Evolutionary conservation across 176 grass and related monocot genomes (phyloP).

Genomic region (Poa pratensis): DNA sequence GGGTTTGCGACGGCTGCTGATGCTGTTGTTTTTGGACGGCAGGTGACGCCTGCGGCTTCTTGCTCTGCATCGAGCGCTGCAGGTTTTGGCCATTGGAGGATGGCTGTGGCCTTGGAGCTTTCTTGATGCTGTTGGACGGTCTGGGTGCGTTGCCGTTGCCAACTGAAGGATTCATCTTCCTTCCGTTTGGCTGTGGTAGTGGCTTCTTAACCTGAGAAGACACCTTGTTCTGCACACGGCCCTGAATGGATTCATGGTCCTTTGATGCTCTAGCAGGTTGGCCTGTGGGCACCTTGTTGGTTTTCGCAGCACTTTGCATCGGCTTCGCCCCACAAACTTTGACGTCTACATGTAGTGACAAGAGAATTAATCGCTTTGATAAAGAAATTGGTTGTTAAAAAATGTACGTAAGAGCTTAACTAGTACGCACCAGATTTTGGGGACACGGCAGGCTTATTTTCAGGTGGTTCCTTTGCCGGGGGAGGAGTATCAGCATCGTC

Average conservation of each 20-base stretch:
- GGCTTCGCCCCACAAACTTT: conserved; percentile 31
- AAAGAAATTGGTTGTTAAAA: neutral
- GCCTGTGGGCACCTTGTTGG: neutral
- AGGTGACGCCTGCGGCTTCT: conserved; percentile 24
- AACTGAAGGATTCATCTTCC: conserved; percentile 16
- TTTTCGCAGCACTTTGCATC: conserved; percentile 23
- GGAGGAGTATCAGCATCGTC: conserved; percentile 61
- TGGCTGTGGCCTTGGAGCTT: neutral
- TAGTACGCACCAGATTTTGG: conserved; percentile 60
- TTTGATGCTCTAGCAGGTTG: conserved; percentile 31
- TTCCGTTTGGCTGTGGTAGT: conserved; percentile 15
- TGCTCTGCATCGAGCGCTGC: conserved; percentile 20
- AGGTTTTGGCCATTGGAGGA: conserved; percentile 26
- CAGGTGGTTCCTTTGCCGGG: conserved; percentile 32
- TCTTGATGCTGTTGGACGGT: neutral
- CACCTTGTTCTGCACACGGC: conserved; percentile 24
- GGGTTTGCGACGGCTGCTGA: neutral
- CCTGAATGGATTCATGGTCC: conserved; percentile 25
- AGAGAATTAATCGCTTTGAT: neutral
- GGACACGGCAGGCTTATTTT: neutral
- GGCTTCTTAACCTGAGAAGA: conserved; percentile 10
- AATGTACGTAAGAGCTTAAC: neutral
- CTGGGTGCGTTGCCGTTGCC: conserved; percentile 33
- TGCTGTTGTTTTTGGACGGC: neutral
- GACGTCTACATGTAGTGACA: conserved; percentile 4